These are phyloP conservation scores for Leptographium lundbergii DNA, from an alignment of 2,329 filamentous ascomycete species.

Conservation along the genomic window DNA sequence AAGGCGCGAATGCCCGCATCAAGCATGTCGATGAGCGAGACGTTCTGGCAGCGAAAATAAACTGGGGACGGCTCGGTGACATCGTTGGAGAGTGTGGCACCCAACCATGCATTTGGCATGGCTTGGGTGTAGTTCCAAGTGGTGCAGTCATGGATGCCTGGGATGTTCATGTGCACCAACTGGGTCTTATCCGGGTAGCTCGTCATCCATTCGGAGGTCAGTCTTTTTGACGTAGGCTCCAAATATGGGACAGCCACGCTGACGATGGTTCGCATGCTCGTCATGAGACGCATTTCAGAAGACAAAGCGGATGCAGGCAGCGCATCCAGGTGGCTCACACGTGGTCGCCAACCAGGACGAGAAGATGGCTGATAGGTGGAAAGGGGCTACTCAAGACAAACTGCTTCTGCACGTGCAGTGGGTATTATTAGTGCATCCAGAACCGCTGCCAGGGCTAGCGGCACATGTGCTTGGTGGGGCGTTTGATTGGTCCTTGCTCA, in stretches of 20 bases:
- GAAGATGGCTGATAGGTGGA: neutral
- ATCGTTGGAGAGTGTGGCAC: slow-evolving; percentile 8
- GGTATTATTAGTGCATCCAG: neutral
- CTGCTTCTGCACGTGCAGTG: neutral
- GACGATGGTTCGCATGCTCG: too few species aligned
- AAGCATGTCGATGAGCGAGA: slow-evolving; percentile 25
- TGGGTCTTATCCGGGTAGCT: slow-evolving; percentile 26
- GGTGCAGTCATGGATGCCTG: slow-evolving; percentile 35
- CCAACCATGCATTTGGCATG: slow-evolving; percentile 27
- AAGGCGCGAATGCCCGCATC: slow-evolving; percentile 33
- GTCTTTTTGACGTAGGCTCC: slow-evolving; percentile 19
- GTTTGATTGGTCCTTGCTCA: neutral
- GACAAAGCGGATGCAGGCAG: neutral
- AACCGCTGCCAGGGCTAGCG: neutral
- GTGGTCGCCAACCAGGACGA: neutral
- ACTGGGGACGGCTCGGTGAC: slow-evolving; percentile 20
- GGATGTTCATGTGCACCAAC: slow-evolving; percentile 34
- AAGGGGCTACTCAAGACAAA: too few species aligned
- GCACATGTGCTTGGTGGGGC: neutral
- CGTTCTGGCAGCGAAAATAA: slow-evolving; percentile 29
- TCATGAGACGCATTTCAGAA: neutral
- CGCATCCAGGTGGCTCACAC: too few species aligned
- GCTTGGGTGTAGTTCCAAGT: slow-evolving; percentile 37
- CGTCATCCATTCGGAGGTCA: slow-evolving; percentile 30
- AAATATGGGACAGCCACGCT: slow-evolving; percentile 22